Evolutionary conservation across 2,329 filamentous ascomycete species (phyloP), one percentile per base, ranked within the genome.

Genomic region (Fusarium nurragi): DNA sequence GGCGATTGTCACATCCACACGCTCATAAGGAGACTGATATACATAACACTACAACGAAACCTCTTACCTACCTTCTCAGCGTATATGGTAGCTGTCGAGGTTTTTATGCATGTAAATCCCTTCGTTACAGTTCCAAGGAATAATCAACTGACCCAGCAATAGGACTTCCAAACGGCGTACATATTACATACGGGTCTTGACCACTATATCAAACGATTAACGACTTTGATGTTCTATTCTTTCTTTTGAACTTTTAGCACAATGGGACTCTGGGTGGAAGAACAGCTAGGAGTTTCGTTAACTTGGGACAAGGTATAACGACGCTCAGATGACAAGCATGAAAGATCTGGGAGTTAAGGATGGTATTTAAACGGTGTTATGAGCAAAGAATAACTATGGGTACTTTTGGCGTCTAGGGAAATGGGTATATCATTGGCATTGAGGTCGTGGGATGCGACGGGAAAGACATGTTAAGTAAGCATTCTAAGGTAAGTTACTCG

Each of bases 351-450:
- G 48, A 45, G 36, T 41, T 60, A 37, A 25, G 21, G 23, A 25
- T 18, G 49, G 64, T 38, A 60, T 49, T 46, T 49, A 48, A 39
- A 26, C 16, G 60, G 45, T 64, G 55, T 39, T 48, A 46, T 59
- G 45, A 60, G 26, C 14, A 48, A 51, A 60, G 22, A 52, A 64
- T 19, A 34, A 47, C 14, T 45, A 64, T 41, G 41, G 54, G 47
- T 49, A 55, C 28, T 60, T 34, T 66, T 64, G 49, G 59, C 23
- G 53, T 64, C 41, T 39, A 18, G 48, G 38, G 45, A 47, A 38
- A 64, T 30, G 47, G 54, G 54, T 25, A 57, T 34, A 32, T 51
- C 52, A 60, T 66, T 54, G 55, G 51, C 45, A 52, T 66, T 66
- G 64, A 63, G 49, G 59, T 56, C 50, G 41, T 55, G 41, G 43